A percentile compares a stretch with the other conserved stretches of the same genome.
Evolutionary conservation across 768 basidiomycete genomes (phyloP).

Genomic region (Phylloporus arenicola): DNA sequence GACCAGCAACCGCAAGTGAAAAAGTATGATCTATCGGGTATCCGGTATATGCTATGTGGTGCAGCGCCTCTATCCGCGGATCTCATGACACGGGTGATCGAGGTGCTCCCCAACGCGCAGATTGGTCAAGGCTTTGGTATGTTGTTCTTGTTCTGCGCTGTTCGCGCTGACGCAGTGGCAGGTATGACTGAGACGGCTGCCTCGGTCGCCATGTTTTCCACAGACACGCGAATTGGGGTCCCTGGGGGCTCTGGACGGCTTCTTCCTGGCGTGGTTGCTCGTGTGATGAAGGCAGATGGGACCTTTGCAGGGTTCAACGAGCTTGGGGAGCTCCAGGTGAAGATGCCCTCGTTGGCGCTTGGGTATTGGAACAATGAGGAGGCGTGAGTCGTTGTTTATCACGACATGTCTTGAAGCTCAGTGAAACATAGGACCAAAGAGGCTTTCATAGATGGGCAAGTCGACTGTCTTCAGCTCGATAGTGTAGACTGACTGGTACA

Average conservation of each 20-base stretch:
- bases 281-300: slow-evolving; percentile 56
- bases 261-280: slow-evolving; percentile 50
- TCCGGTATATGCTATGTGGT: slow-evolving; percentile 52
- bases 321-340: slow-evolving; percentile 54
- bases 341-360: slow-evolving; percentile 34
- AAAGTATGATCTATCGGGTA: slow-evolving; percentile 45
- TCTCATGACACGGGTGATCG: slow-evolving; percentile 40
- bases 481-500: background rate
- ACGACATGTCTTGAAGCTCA: background rate
- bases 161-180: slow-evolving; percentile 17
- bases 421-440: slow-evolving; percentile 49
- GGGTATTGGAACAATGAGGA: slow-evolving; percentile 50
- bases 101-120: slow-evolving; percentile 51
- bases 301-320: slow-evolving; percentile 50
- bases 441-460: slow-evolving; percentile 62
- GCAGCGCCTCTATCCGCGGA: slow-evolving; percentile 62
- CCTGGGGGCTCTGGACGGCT: slow-evolving; percentile 47
- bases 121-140: slow-evolving; percentile 64
- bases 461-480: background rate
- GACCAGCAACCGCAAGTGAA: slow-evolving; percentile 47
- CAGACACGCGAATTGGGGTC: slow-evolving; percentile 42
- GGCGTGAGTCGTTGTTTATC: slow-evolving; percentile 43
- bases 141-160: background rate
- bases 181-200: slow-evolving; percentile 67
- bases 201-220: slow-evolving; percentile 44